Base-by-base conservation (phyloP, 768 basidiomycete species). In the Lactifluus pinguis region DNA sequence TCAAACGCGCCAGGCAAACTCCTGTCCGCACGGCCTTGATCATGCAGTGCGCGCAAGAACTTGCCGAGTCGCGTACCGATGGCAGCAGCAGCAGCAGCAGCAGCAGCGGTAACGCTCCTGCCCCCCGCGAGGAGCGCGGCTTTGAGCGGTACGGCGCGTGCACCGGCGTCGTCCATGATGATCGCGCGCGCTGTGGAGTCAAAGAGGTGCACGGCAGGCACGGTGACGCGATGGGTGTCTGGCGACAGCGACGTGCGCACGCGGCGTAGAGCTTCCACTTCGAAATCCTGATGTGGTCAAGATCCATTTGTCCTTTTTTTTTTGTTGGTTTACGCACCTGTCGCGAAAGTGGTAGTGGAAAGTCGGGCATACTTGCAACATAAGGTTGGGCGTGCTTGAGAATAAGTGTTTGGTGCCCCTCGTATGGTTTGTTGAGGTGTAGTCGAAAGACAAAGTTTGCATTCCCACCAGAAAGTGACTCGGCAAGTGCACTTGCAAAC, bases 111-210 rank as follows among this genome's bases (percentile, higher is more conserved):
- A 4, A 34, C 32, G 1, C 74, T 62, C 3, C 72, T 51, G 19
- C 66, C 72, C 5, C 60, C 63, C 36, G 73, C 69, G 36, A 76
- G 68, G 59, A 80, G 67, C 7, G 76, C 60, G 9, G 73, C 67
- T 64, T 82, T 82, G 51, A 82, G 69, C 1, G 74, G 72, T 13
- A 72, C 60, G 29, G 70, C 62, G 19, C 66, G 65, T 36, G 67
- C 68, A 4, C 86, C 85, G 54, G 75, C 76, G 60, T 87, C 86
- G 49, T 84, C 81, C 76, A 87, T 84, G 67, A 87, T 77, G 42
- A 87, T 75, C 14, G 78, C 79, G 61, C 79, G 73, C 10, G 68
- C 74, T 29, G 71, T 72, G 44, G 76, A 68, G 65, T 87, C 85
- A 67, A 80, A 78, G 38, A 74, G 69, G 66, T 79, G 72, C 15